These are phyloP conservation scores for Tuber magnatum DNA, from an alignment of 495 filamentous ascomycete species.

Conservation along the genomic window DNA sequence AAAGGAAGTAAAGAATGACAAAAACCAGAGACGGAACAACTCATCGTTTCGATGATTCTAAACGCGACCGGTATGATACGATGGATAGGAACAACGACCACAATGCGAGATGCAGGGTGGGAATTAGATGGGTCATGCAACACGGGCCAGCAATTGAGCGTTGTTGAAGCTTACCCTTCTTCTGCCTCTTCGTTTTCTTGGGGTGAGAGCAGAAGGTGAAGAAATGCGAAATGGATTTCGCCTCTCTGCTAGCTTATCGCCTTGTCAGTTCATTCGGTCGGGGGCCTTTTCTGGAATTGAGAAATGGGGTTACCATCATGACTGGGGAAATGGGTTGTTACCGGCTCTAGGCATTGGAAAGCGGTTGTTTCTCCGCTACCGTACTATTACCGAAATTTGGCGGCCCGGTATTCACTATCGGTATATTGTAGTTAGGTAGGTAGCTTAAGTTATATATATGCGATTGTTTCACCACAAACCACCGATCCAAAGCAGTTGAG, in stretches of 20 bases:
- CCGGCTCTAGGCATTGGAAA: neutral
- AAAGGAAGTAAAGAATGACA: constrained; percentile 2
- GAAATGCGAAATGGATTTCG: neutral
- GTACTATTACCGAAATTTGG: neutral
- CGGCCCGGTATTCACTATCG: neutral
- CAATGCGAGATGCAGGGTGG: constrained; percentile 38
- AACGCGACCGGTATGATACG: constrained; percentile 38
- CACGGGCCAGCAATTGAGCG: constrained; percentile 38
- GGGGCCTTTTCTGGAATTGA: neutral
- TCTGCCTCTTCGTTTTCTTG: neutral
- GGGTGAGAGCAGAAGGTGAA: neutral
- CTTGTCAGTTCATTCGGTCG: neutral
- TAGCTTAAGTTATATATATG: neutral
- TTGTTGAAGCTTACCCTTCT: constrained; percentile 14
- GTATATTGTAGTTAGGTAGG: neutral
- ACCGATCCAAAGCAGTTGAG: neutral
- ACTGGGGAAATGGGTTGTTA: neutral
- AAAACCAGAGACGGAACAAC: constrained; percentile 38
- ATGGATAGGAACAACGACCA: constrained; percentile 39
- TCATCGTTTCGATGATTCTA: constrained; percentile 39
- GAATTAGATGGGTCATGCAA: constrained; percentile 38
- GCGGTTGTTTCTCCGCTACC: neutral
- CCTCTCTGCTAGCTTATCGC: constrained; percentile 2
- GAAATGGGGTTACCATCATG: neutral
- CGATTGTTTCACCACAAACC: neutral